A percentile compares a stretch with the other conserved stretches of the same genome.
Conservation (phyloP, 257 asterid genomes). For the Perilla frutescens region DNA sequence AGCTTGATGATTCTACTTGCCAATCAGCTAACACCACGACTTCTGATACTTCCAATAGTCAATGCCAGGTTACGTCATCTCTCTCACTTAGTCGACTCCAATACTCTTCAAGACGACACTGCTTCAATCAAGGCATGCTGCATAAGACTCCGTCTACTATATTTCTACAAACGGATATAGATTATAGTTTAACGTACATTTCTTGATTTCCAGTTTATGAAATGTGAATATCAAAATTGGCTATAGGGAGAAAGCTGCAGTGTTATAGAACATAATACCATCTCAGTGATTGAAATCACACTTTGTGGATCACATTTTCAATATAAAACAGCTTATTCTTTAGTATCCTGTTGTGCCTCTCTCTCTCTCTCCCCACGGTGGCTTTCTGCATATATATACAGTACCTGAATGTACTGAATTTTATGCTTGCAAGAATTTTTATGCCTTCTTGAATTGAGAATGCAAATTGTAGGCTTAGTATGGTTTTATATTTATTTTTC, state of each 20-base stretch:
- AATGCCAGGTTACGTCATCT: constrained; percentile 25
- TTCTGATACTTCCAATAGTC: constrained; percentile 13
- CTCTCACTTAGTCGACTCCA: not conserved
- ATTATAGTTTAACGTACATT: constrained; percentile 29
- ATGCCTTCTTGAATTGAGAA: too few species aligned
- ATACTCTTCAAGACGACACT: constrained; percentile 22
- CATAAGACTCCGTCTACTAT: constrained; percentile 12
- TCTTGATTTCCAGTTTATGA: constrained; percentile 21
- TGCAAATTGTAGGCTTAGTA: not conserved
- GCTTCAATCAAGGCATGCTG: constrained; percentile 17
- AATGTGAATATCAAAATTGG: constrained; percentile 36
- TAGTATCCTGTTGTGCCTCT: not conserved
- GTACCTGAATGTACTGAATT: too few species aligned
- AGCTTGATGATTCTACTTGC: constrained; percentile 39
- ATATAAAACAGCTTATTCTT: constrained; percentile 2
- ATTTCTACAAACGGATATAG: constrained; percentile 17
- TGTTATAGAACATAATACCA: not conserved
- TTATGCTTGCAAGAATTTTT: too few species aligned
- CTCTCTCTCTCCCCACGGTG: not conserved
- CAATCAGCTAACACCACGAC: not conserved
- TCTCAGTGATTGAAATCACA: constrained; percentile 26
- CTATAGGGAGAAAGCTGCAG: constrained; percentile 30
- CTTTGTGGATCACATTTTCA: constrained; percentile 9
- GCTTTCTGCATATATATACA: too few species aligned
- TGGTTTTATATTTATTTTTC: not conserved